phyloP scores from a whole-genome alignment of 192 early-diverging fungal genomes.

The Powellomyces hirtus region DNA sequence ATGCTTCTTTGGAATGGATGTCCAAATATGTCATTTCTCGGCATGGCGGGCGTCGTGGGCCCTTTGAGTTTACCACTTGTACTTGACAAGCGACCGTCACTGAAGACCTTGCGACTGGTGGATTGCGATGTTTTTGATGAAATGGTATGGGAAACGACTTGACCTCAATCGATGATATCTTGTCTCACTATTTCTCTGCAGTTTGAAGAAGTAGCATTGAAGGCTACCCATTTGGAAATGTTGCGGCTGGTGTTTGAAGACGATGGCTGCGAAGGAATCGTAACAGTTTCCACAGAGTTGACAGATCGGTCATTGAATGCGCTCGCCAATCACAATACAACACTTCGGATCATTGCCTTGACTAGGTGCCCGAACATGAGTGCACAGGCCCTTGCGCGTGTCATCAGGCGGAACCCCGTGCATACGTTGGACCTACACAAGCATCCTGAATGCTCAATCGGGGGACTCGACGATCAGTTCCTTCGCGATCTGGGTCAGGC shows the following conservation, averaged over 20 bases:
- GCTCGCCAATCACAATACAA: conserved; percentile 27
- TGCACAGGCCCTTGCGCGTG: conserved; percentile 16
- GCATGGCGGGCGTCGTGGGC: conserved; percentile 47
- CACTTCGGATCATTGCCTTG: conserved; percentile 39
- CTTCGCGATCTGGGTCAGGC: conserved; percentile 17
- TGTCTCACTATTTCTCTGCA: background rate
- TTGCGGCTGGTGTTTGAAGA: conserved; percentile 53
- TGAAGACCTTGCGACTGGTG: conserved; percentile 47
- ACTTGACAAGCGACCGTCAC: conserved; percentile 23
- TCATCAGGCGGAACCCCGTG: conserved; percentile 33
- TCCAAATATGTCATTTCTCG: conserved; percentile 40
- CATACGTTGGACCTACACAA: conserved; percentile 47
- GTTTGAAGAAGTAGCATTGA: conserved; percentile 26
- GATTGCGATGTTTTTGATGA: conserved; percentile 52
- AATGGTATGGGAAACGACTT: conserved; percentile 17
- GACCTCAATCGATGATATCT: background rate
- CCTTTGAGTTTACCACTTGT: conserved; percentile 1
- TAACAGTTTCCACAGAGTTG: conserved; percentile 28
- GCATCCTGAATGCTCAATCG: conserved; percentile 42
- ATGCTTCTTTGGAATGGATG: conserved; percentile 43
- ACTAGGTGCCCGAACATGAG: conserved; percentile 44
- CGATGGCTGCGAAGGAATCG: conserved; percentile 42
- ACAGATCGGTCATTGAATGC: conserved; percentile 26
- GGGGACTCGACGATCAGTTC: conserved; percentile 35
- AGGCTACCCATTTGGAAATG: conserved; percentile 36